These are phyloP conservation scores for Trametopsis cervina DNA, from an alignment of 768 basidiomycete species.

Conservation along the genomic window DNA sequence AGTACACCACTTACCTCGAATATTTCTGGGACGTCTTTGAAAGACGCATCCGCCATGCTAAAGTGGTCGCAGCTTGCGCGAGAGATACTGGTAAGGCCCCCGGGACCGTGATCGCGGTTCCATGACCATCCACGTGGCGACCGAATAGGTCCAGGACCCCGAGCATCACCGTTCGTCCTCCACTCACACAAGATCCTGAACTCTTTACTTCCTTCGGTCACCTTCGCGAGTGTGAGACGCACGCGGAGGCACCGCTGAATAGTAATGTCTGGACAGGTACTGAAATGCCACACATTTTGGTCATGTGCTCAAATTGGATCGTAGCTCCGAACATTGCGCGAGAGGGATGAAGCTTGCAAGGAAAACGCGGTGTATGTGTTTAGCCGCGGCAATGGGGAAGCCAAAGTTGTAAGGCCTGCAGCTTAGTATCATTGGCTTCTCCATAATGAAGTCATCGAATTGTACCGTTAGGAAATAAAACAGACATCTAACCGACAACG, in stretches of 20 bases:
- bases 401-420: neutral
- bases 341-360: conserved; percentile 2
- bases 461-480: neutral
- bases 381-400: neutral
- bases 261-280: no score
- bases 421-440: no score
- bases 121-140: conserved; percentile 4
- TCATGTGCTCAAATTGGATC: no score
- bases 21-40: conserved; percentile 94
- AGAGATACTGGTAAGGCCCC: conserved; percentile 2
- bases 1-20: conserved; percentile 63
- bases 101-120: conserved; percentile 5
- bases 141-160: neutral
- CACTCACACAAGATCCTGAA: no score
- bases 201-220: neutral
- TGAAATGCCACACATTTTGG: no score
- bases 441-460: no score
- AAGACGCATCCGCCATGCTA: conserved; percentile 54
- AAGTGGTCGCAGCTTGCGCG: conserved; percentile 3
- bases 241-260: no score
- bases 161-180: conserved; percentile 1
- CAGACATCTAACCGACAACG: neutral
- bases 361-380: neutral
- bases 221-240: neutral
- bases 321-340: no score